A percentile compares a stretch with the other conserved stretches of the same genome.
Evolutionary conservation across 2,329 filamentous ascomycete species (phyloP).

Genomic region (Penicillium palitans): DNA sequence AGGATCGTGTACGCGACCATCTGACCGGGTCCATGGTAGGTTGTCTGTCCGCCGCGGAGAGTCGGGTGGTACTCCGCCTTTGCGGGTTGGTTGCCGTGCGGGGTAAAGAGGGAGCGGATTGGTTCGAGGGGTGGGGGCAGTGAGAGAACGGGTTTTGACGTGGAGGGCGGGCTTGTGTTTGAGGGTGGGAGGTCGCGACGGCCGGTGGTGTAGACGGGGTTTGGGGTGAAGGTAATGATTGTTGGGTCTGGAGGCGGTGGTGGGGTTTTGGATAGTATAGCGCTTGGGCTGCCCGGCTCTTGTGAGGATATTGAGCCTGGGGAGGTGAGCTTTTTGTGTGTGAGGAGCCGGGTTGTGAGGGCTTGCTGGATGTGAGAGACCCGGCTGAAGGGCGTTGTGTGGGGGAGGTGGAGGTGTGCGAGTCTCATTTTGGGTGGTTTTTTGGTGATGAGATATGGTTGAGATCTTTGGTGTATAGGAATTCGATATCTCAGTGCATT

Average conservation of each 20-base stretch:
- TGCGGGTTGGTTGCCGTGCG: constrained; percentile 28
- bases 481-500: background rate
- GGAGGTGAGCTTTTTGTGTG: constrained; percentile 56
- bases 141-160: constrained; percentile 41
- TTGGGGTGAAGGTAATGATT: constrained; percentile 78
- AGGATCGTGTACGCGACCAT: constrained; percentile 88
- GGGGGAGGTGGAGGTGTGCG: constrained; percentile 61
- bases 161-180: constrained; percentile 31
- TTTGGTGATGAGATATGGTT: background rate
- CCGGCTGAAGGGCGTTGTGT: constrained; percentile 55
- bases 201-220: constrained; percentile 85
- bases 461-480: background rate
- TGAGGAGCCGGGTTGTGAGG: constrained; percentile 59
- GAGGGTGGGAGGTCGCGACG: constrained; percentile 65
- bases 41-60: constrained; percentile 84
- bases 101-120: constrained; percentile 37
- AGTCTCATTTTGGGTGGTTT: constrained; percentile 49
- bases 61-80: constrained; percentile 67
- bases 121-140: constrained; percentile 40
- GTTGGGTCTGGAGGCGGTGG: constrained; percentile 61
- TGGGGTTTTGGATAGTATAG: constrained; percentile 17
- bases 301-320: constrained; percentile 22
- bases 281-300: constrained; percentile 19
- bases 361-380: constrained; percentile 58
- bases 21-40: constrained; percentile 94